Base-by-base conservation (phyloP, 2,329 filamentous ascomycete species). In the Penicillium verrucosum region DNA sequence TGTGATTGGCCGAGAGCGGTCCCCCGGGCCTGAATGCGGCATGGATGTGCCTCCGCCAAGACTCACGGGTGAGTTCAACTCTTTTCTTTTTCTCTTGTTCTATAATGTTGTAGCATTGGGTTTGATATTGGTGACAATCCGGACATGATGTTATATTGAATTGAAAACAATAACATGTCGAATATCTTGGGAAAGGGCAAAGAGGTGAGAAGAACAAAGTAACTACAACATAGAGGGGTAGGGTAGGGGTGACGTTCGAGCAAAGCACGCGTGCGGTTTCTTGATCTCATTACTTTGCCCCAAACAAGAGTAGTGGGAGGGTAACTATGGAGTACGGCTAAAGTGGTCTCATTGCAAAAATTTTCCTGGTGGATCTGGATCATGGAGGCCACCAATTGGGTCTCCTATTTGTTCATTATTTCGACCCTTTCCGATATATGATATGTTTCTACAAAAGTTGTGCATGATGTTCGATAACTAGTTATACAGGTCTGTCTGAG, bases 1-100 rank as follows among this genome's bases (percentile, higher is more conserved):
- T 50, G 1, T 58, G 43, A 58, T 57, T 52, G 56, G 55, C 4
- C 5, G 1, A 30, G n/a, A 2, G 10, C 27, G 25, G 25, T 2
- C 7, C 25, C 25, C 12, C 5, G 25, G 16, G 3, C 10, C 61
- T 47, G 60, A 59, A 64, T 56, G 61, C 60, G 61, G 61, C 53
- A 62, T 53, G 11, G 56, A 61, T 59, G 27, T 18, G 51, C 40
- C 6, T 16, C 47, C 21, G 58, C 48, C 56, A 58, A 57, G 56
- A 55, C 32, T 36, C n/a, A 25, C 5, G 9, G 7, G 8, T 29
- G 29, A 45, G 3, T 16, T 45, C 29, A 23, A 32, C 4, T 5
- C 5, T n/a, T 42, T 32, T n/a, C 32, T 32, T n/a, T 18, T 18
- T 16, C 23, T 27, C 23, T n/a, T 21, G 10, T 27, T 44, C 11